A percentile compares a stretch with the other conserved stretches of the same genome.
These are phyloP conservation scores for Colletotrichum tropicale DNA, from an alignment of 2,329 filamentous ascomycete species.

Conservation along the genomic window DNA sequence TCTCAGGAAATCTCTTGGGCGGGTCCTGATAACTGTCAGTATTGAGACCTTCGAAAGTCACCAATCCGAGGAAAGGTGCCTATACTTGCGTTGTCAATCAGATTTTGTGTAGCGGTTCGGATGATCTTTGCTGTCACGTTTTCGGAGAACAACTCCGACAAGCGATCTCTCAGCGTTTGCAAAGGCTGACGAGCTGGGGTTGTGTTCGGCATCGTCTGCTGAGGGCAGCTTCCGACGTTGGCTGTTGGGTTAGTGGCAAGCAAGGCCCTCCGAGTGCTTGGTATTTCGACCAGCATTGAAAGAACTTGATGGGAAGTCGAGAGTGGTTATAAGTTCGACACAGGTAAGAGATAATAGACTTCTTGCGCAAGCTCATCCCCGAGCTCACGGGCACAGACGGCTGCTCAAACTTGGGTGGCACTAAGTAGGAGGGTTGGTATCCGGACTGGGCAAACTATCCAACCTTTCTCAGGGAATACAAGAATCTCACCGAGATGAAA, in stretches of 20 bases:
- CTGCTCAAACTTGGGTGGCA: neutral
- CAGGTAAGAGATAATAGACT: neutral
- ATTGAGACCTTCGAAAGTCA: neutral
- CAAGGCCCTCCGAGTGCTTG: neutral
- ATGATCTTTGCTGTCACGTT: conserved; percentile 18
- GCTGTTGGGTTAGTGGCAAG: neutral
- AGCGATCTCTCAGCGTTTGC: neutral
- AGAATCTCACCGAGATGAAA: neutral
- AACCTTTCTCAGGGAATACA: neutral
- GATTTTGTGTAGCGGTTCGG: neutral
- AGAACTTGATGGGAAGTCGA: neutral
- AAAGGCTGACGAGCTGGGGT: neutral
- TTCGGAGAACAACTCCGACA: neutral
- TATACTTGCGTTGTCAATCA: neutral
- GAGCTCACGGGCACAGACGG: neutral
- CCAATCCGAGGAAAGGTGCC: neutral
- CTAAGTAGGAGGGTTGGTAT: neutral
- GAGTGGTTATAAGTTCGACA: neutral
- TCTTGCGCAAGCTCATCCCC: neutral
- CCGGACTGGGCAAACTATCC: neutral
- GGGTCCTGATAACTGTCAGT: neutral
- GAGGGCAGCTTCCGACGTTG: neutral
- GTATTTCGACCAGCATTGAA: neutral
- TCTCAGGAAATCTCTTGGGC: neutral
- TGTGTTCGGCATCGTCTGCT: neutral